Percentiles rank a stretch among this genome's conserved stretches.
phyloP scores from a whole-genome alignment of 176 grass and related monocot genomes.

The Eremochloa ophiuroides region DNA sequence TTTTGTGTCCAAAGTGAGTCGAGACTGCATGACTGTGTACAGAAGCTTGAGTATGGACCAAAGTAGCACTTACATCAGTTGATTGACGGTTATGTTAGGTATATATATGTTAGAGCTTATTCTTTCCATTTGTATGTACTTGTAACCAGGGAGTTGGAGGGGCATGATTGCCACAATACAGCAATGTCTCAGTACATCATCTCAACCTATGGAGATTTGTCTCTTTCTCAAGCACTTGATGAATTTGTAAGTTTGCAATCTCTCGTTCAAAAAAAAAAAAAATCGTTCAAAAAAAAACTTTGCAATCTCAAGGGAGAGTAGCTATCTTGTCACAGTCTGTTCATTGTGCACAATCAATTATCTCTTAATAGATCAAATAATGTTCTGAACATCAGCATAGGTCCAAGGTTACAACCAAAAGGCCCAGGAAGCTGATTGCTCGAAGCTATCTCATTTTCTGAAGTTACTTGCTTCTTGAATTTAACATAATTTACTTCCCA shows the following conservation, averaged over 20 bases:
- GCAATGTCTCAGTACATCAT: conserved; percentile 35
- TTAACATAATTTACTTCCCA: background rate
- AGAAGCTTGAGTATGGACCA: background rate
- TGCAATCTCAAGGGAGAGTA: background rate
- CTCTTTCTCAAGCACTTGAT: conserved; percentile 46
- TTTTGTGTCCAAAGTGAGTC: background rate
- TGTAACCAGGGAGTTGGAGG: conserved; percentile 36
- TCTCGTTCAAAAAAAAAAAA: too few species aligned
- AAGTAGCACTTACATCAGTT: background rate
- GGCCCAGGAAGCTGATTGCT: background rate
- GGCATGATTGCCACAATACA: conserved; percentile 7
- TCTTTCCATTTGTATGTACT: background rate
- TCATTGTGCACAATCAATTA: background rate
- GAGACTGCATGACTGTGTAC: background rate
- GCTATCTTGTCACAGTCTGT: background rate
- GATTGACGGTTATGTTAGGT: background rate
- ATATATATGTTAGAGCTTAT: background rate
- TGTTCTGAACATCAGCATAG: background rate
- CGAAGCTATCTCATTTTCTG: background rate
- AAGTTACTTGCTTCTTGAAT: conserved; percentile 8
- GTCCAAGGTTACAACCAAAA: background rate
- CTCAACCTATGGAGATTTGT: conserved; percentile 49
- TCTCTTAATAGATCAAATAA: background rate
- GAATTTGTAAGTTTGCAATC: conserved; percentile 40
- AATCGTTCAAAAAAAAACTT: too few species aligned